Base-by-base conservation (phyloP, 192 early-diverging fungal genomes). In the Backusella westeae region DNA sequence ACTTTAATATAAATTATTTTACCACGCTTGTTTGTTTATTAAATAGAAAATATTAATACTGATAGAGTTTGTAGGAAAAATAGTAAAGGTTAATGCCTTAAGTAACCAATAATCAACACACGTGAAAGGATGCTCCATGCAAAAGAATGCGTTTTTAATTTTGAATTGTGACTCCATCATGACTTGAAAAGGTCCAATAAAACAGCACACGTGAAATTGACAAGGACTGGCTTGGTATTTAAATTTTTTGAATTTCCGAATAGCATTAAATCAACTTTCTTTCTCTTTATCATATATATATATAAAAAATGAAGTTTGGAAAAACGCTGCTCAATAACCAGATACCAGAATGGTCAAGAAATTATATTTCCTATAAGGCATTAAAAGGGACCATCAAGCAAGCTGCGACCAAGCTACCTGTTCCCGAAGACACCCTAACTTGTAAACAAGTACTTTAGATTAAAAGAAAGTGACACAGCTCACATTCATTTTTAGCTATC, bases 321-420 rank as follows among this genome's bases (percentile, higher is more conserved):
- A 89, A 89, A 71, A 78, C 79, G 17, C 75, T 87, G 1, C 66
- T 83, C 29, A 78, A 79, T 52, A 87, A 83, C 68, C 88, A 89
- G 72, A 82, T 89, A 71, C 84, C 88, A 49, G 88, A 89, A 74
- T 89, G 88, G 88, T 77, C 79, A 26, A 82, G 85, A 46, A 78
- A 87, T 35, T 89, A 89, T 35, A 68, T 89, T 36, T 81, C 81
- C 12, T 89, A 89, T 73, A 96, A 96, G 80, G 89, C 85, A 23
- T 88, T 96, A 12, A 96, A 96, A 78, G 93, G 94, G 81, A 85
- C 90, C 65, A 93, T 96, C 79, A 91, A 89, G 35, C 79, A 81
- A 63, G 83, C 82, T 41, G 41, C 39, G 3, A n/a, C 67, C 0
- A 34, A 35, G 21, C 21, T 23, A 44, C 69, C 69, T 10, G 39